Conservation (phyloP, 208 protist genomes). For the Wallacemonas rigidus region DNA sequence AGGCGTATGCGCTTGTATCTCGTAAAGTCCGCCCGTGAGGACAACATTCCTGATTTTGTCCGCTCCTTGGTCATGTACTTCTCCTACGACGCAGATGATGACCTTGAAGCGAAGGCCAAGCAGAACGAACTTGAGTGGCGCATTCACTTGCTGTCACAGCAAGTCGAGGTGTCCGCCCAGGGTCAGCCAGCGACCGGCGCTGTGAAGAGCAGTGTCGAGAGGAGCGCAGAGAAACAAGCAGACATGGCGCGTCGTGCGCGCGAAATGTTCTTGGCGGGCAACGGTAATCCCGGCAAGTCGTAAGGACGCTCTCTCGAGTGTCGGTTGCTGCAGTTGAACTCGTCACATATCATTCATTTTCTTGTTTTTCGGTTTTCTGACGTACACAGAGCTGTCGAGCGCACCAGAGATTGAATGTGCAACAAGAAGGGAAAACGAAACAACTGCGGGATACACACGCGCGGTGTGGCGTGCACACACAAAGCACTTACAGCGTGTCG, state of each 20-base stretch:
- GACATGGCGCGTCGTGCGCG: slow-evolving; percentile 42
- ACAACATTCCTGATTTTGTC: slow-evolving; percentile 55
- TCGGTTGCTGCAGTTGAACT: too few species aligned
- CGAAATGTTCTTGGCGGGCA: slow-evolving; percentile 14
- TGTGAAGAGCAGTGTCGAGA: slow-evolving; percentile 14
- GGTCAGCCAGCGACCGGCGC: not conserved
- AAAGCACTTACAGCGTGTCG: too few species aligned
- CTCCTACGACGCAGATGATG: slow-evolving; percentile 58
- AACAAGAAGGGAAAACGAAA: too few species aligned
- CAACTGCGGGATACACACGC: too few species aligned
- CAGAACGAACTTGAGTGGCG: slow-evolving; percentile 12
- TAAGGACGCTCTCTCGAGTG: not conserved
- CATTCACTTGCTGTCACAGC: slow-evolving; percentile 12
- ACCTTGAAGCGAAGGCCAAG: slow-evolving; percentile 26
- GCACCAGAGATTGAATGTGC: too few species aligned
- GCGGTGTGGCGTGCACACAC: too few species aligned
- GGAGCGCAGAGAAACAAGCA: slow-evolving; percentile 22
- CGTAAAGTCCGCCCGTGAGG: slow-evolving; percentile 39
- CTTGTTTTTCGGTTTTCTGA: too few species aligned
- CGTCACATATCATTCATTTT: too few species aligned
- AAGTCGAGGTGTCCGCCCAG: slow-evolving; percentile 16
- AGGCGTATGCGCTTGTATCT: slow-evolving; percentile 30
- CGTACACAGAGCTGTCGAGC: too few species aligned
- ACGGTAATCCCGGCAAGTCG: not conserved
- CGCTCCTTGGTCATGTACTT: slow-evolving; percentile 63